Conservation (phyloP, 768 basidiomycete species). For the Cubamyces sp. region DNA sequence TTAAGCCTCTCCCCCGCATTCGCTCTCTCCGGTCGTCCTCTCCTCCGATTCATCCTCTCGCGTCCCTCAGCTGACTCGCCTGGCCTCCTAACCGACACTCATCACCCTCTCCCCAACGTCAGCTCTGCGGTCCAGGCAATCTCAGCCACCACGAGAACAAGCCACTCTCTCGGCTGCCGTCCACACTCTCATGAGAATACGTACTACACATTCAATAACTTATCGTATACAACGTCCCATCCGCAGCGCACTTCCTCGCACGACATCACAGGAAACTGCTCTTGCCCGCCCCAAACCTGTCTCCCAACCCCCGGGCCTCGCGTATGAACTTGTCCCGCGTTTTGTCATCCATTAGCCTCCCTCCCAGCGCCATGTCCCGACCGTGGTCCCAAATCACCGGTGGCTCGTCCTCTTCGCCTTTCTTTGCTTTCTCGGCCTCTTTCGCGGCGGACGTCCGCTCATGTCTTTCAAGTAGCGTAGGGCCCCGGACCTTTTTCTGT, state of each 20-base stretch:
- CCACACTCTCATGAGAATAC: neutral
- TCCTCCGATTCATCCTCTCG: neutral
- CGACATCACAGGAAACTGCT: conserved; percentile 55
- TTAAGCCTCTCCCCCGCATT: conserved; percentile 9
- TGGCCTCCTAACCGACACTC: neutral
- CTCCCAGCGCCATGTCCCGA: conserved; percentile 87
- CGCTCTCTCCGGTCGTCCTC: neutral
- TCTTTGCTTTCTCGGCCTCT: conserved; percentile 40
- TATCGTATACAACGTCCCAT: neutral
- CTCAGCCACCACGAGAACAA: neutral
- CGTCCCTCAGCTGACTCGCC: neutral
- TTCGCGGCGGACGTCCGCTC: conserved; percentile 48
- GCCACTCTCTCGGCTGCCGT: no score
- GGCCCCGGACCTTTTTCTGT: conserved; percentile 35
- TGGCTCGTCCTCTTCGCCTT: conserved; percentile 53
- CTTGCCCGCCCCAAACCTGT: conserved; percentile 79
- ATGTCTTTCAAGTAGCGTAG: conserved; percentile 40
- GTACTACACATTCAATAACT: neutral
- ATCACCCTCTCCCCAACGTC: neutral
- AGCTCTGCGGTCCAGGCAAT: neutral
- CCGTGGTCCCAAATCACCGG: conserved; percentile 89
- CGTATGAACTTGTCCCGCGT: conserved; percentile 76
- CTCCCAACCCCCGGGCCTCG: conserved; percentile 81
- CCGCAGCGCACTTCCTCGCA: neutral
- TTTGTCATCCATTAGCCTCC: conserved; percentile 87